Evolutionary conservation across 805 yeast species (phyloP).

Genomic region (Ogataea neopini): DNA sequence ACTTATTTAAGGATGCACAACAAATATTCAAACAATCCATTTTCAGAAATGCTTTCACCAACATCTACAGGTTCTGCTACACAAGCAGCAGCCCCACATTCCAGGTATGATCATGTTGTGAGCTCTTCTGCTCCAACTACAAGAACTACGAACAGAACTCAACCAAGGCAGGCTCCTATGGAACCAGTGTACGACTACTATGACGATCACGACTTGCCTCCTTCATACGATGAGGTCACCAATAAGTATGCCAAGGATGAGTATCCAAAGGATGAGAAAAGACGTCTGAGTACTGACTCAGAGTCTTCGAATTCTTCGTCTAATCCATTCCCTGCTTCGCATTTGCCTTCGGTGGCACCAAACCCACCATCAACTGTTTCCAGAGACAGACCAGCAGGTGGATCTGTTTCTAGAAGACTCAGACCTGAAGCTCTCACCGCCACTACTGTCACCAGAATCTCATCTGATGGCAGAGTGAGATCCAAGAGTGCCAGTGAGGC

Average conservation of each 20-base stretch:
- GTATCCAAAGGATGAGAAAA: slow-evolving; percentile 56
- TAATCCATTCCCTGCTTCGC: slow-evolving; percentile 29
- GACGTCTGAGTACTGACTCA: slow-evolving; percentile 23
- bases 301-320: slow-evolving; percentile 20
- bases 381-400: slow-evolving; percentile 19
- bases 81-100: slow-evolving; percentile 17
- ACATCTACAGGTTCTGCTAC: slow-evolving; percentile 33
- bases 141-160: neutral
- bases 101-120: slow-evolving; percentile 30
- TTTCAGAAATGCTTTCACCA: slow-evolving; percentile 48
- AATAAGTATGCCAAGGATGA: slow-evolving; percentile 41
- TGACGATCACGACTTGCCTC: slow-evolving; percentile 45
- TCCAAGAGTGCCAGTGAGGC: slow-evolving; percentile 35
- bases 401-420: slow-evolving; percentile 29
- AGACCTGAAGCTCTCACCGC: slow-evolving; percentile 24
- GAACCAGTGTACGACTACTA: slow-evolving; percentile 21
- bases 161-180: slow-evolving; percentile 1
- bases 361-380: slow-evolving; percentile 1
- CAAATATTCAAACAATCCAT: slow-evolving; percentile 50
- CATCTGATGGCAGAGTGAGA: slow-evolving; percentile 34
- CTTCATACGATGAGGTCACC: slow-evolving; percentile 71
- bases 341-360: slow-evolving; percentile 10
- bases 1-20: slow-evolving; percentile 10
- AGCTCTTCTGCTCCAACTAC: slow-evolving; percentile 1
- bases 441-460: slow-evolving; percentile 28